Evolutionary conservation across 805 yeast genomes (phyloP), one percentile per base, ranked within the genome.

Genomic region (Candida golubevii): DNA sequence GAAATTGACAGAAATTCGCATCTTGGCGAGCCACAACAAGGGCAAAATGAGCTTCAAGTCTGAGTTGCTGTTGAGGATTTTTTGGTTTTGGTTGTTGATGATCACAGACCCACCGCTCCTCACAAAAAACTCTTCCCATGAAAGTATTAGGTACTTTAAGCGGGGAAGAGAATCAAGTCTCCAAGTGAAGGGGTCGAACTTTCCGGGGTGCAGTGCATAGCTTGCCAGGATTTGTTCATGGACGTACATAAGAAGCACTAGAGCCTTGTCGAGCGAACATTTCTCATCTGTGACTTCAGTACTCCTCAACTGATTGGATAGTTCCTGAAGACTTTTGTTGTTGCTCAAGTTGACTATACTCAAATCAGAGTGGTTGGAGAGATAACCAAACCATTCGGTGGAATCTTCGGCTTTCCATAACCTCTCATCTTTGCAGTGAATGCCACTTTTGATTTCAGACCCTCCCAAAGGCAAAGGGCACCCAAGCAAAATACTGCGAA

Each of bases 21-120:
- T 82, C 56, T 81, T 82, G 14, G 88, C 83, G 57, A 84, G 78
- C 18, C 79, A 74, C 39, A 80, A 71, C 51, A 85, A 61, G 4
- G 93, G 91, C 45, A 85, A 62, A 18, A 84, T 78, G 51, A 85
- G 62, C 58, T 84, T 82, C 50, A 83, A 64, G 18, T 78, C 79
- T 33, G 84, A 77, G 47, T 75, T 72, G 42, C 73, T 69, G 48
- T 71, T 72, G 44, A 82, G 74, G 9, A 76, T 64, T 35, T 72
- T 70, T 32, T 70, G 54, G 48, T 77, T 78, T 35, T 72, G 68
- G 27, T 77, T 77, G 50, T 75, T 75, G 27, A 83, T 74, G 15
- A 74, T 71, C 26, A 82, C 61, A 2, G 77, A 67, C 6, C 93
- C 93, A 8, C 84, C 86, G 53, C 78, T 82, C 50, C 72, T 70